phyloP scores from a whole-genome alignment of 2,329 filamentous ascomycete species.

The Fonsecaea erecta region DNA sequence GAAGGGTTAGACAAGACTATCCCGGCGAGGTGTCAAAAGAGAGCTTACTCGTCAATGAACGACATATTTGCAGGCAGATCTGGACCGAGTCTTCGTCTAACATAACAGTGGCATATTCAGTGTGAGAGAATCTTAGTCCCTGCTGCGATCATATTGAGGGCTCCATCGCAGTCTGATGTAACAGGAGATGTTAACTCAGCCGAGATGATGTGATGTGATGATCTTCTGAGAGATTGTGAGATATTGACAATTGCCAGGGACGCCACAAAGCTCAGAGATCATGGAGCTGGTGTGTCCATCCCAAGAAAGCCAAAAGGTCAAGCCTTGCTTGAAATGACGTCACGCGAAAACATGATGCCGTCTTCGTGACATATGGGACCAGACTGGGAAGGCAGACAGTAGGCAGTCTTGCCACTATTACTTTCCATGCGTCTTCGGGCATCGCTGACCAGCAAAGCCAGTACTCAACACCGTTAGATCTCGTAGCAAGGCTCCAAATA shows the following conservation, averaged over 20 bases:
- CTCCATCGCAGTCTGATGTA: neutral
- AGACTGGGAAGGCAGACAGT: neutral
- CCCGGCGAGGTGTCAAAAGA: neutral
- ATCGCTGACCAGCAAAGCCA: neutral
- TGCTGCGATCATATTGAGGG: neutral
- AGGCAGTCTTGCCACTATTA: neutral
- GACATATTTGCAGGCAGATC: slow-evolving; percentile 25
- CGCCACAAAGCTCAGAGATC: neutral
- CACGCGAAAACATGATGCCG: slow-evolving; percentile 11
- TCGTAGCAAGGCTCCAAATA: neutral
- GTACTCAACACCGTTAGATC: neutral
- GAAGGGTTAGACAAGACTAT: slow-evolving; percentile 13
- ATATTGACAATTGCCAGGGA: neutral
- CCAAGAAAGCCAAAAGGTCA: neutral
- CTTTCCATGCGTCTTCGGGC: too few species aligned
- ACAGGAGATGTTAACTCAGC: too few species aligned
- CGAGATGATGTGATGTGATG: too few species aligned
- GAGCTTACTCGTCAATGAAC: slow-evolving; percentile 29
- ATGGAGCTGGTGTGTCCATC: neutral
- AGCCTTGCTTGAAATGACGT: slow-evolving; percentile 7
- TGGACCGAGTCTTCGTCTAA: neutral
- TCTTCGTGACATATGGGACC: neutral
- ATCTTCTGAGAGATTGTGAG: neutral
- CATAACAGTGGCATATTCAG: neutral
- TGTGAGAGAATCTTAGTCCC: neutral